Evolutionary conservation across 1,284 basidiomycete species (phyloP), one percentile per base, ranked within the genome.

Genomic region (Abortiporus biennis): DNA sequence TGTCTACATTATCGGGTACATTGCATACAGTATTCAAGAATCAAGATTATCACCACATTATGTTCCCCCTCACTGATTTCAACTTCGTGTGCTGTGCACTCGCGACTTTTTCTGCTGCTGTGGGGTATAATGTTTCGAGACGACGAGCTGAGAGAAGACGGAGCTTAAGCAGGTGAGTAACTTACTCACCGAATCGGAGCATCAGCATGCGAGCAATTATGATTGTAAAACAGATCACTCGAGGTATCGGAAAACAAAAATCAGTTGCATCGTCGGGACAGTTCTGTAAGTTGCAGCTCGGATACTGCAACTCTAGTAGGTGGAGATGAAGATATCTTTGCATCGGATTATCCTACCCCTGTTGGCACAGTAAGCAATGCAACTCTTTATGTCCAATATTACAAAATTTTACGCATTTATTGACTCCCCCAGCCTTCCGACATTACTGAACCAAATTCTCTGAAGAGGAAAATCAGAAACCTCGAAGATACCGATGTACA

Each of bases 51-150:
- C 8, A 9, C 27, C 27, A 8, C 36, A 23, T 11, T 19, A 59
- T 59, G 57, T 56, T 59, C 29, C 54, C 50, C n/a, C 41, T 59
- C 40, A 56, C 52, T 46, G 56, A 61, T 45, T 54, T 57, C 47
- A 58, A 58, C 42, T 25, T 57, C 42, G 54, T 57, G 8, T 54
- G 51, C 40, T 55, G 56, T 45, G 57, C 58, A 16, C 44, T 59
- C 22, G 58, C 58, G 13, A 61, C 57, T 17, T 40, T 59, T 38
- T 57, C 58, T 17, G 56, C 57, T 16, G 57, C 57, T 17, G 54
- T 58, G 20, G 58, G 57, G 22, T 59, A 59, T 45, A 48, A 50
- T 35, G 49, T 55, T 40, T 49, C 57, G 24, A 49, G 46, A 36
- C 41, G 50, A 37, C 46, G 45, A 17, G 47, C 49, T 30, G 45